phyloP scores from a whole-genome alignment of 495 filamentous ascomycete genomes.

The Aspergillus avenaceus region DNA sequence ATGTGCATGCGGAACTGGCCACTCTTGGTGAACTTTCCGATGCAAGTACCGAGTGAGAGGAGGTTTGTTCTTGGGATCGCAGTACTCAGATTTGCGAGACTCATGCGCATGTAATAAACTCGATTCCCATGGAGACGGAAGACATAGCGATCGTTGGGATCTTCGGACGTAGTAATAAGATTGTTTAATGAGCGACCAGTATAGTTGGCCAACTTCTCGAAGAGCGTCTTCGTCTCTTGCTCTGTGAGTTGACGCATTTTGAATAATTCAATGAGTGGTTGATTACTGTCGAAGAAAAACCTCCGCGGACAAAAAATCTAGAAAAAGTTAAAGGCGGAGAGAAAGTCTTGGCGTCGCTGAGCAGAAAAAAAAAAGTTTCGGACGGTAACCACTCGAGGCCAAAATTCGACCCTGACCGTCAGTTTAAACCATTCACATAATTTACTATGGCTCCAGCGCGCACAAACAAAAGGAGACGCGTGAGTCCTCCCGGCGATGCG shows the following conservation, averaged over 20 bases:
- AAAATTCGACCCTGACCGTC: slow-evolving; percentile 21
- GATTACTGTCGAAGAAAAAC: slow-evolving; percentile 2
- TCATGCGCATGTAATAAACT: slow-evolving; percentile 85
- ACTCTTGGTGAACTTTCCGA: slow-evolving; percentile 90
- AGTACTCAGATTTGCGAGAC: slow-evolving; percentile 86
- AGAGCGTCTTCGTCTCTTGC: slow-evolving; percentile 66
- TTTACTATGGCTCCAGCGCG: slow-evolving; percentile 44
- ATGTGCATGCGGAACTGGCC: slow-evolving; percentile 61
- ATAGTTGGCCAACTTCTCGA: slow-evolving; percentile 81
- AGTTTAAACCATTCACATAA: slow-evolving; percentile 3
- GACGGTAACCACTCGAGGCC: neutral
- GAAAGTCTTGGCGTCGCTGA: slow-evolving; percentile 22
- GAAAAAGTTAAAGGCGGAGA: slow-evolving; percentile 10
- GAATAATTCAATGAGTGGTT: neutral
- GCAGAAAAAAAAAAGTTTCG: slow-evolving; percentile 23
- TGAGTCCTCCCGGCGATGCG: slow-evolving; percentile 48
- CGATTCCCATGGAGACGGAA: slow-evolving; percentile 77
- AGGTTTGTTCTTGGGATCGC: slow-evolving; percentile 73
- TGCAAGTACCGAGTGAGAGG: slow-evolving; percentile 78
- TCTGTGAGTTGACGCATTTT: slow-evolving; percentile 75
- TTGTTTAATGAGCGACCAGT: slow-evolving; percentile 73
- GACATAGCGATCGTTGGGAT: slow-evolving; percentile 66
- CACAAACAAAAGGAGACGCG: slow-evolving; percentile 49
- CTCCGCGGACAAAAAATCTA: slow-evolving; percentile 19
- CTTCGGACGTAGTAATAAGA: slow-evolving; percentile 70